Evolutionary conservation across 768 basidiomycete species (phyloP), one percentile per base, ranked within the genome.

Genomic region (Tulasnella calospora): DNA sequence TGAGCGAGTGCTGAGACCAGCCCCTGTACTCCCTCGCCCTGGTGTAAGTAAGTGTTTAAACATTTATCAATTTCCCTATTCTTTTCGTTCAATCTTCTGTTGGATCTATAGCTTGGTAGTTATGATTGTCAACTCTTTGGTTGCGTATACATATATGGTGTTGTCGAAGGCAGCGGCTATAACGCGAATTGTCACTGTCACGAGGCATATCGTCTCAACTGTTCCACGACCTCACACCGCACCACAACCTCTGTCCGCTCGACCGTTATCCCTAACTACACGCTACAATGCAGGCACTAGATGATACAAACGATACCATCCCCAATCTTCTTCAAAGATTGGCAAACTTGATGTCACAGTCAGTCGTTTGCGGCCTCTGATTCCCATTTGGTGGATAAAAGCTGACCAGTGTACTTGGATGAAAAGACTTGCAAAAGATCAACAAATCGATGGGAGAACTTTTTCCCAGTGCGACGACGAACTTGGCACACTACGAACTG

Each of bases 1-100:
- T 82, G 75, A 55, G 67, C 21, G 75, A 57, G 33, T 47, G 73
- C 27, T 74, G 33, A 74, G 44, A 23, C 21, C 47, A 2, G 23
- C 10, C 10, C 38, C 21, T 19, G 47, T 19, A 51, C 47, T 51
- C 47, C 9, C 47, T 23, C 47, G 23, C 19, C 23, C 23, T 51
- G 19, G 23, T n/a, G 23, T 51, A 21, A 7, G 47, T 51, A 51
- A 44, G 13, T 44, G 9, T 44, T 44, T 15, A 44, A 15, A 44
- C n/a, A 10, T 2, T 51, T 51, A 2, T 21, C 23, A 10, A 19
- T 7, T 21, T 10, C 9, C 23, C 9, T 2, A 23, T 10, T 40
- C 38, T 51, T 51, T 51, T 51, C 47, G 47, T 51, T 51, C 47
- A 19, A 51, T n/a, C 2, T 51, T 9, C 3, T n/a, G 17, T 51